Conservation (phyloP, 495 filamentous ascomycete species). For the Xylaria grammica region DNA sequence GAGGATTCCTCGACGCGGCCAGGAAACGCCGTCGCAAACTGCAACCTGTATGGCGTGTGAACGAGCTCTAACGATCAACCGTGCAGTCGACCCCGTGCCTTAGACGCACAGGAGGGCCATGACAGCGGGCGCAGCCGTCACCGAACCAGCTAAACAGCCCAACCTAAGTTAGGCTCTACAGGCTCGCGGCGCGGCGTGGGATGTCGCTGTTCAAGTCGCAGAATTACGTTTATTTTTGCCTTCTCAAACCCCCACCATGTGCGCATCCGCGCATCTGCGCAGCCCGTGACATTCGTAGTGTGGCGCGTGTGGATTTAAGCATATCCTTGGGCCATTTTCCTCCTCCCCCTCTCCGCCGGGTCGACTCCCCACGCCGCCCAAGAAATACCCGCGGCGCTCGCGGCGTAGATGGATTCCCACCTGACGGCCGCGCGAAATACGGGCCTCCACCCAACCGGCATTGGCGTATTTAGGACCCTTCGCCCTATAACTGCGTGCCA, state of each 20-base stretch:
- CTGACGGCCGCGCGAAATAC: slow-evolving; percentile 19
- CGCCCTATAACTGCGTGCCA: slow-evolving; percentile 27
- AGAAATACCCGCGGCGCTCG: slow-evolving; percentile 15
- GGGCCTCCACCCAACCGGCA: slow-evolving; percentile 20
- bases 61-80: neutral
- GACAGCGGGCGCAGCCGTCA: slow-evolving; percentile 2
- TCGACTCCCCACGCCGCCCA: slow-evolving; percentile 31
- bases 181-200: slow-evolving; percentile 1
- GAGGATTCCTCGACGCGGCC: neutral
- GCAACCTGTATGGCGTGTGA: slow-evolving; percentile 3
- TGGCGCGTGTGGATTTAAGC: neutral
- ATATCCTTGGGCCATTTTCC: neutral
- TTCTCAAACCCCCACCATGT: neutral
- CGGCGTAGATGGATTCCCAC: slow-evolving; percentile 24
- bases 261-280: neutral
- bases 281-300: neutral
- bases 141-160: neutral
- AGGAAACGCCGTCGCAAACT: slow-evolving; percentile 6
- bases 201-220: slow-evolving; percentile 8
- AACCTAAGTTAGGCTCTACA: no score
- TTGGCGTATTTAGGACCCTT: slow-evolving; percentile 23
- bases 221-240: slow-evolving; percentile 21
- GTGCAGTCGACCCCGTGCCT: neutral
- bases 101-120: neutral
- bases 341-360: slow-evolving; percentile 3